A percentile compares a stretch with the other conserved stretches of the same genome.
These are phyloP conservation scores for Pholiota adiposa DNA, from an alignment of 1,284 basidiomycete species.

Conservation along the genomic window DNA sequence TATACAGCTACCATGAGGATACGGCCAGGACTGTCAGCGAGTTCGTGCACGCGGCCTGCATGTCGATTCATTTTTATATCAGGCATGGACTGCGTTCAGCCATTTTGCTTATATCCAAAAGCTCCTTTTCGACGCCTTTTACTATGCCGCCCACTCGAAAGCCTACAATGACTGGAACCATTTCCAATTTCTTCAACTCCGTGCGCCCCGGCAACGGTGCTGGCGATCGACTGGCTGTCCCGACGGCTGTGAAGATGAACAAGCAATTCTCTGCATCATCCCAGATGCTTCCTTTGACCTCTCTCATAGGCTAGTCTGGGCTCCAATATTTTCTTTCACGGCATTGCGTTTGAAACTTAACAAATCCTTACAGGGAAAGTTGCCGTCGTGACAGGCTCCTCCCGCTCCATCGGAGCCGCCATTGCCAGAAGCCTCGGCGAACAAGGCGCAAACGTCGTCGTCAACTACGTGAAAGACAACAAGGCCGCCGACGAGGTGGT, in stretches of 20 bases:
- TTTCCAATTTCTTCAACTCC: constrained; percentile 27
- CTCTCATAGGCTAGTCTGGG: constrained; percentile 21
- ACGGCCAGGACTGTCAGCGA: not conserved
- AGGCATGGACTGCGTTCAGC: not conserved
- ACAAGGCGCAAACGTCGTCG: constrained; percentile 60
- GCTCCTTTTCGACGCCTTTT: not conserved
- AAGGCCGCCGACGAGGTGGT: constrained; percentile 50
- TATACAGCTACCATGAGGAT: not conserved
- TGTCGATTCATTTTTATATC: not conserved
- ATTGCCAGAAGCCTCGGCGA: constrained; percentile 55
- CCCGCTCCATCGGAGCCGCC: constrained; percentile 60
- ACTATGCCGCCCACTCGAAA: constrained; percentile 21
- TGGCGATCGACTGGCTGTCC: constrained; percentile 20
- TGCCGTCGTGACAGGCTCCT: constrained; percentile 63
- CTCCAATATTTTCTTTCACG: not conserved
- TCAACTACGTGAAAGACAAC: constrained; percentile 53
- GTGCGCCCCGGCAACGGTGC: constrained; percentile 23
- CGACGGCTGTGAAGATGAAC: constrained; percentile 20
- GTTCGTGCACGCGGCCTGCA: not conserved
- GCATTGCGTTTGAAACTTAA: not conserved
- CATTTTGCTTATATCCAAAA: not conserved
- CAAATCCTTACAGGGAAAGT: constrained; percentile 44
- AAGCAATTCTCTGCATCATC: constrained; percentile 25
- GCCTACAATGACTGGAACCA: constrained; percentile 23
- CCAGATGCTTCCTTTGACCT: constrained; percentile 24